Evolutionary conservation across 179 eudicot species (phyloP), one percentile per base, ranked within the genome.

Genomic region (Gypsophila paniculata): DNA sequence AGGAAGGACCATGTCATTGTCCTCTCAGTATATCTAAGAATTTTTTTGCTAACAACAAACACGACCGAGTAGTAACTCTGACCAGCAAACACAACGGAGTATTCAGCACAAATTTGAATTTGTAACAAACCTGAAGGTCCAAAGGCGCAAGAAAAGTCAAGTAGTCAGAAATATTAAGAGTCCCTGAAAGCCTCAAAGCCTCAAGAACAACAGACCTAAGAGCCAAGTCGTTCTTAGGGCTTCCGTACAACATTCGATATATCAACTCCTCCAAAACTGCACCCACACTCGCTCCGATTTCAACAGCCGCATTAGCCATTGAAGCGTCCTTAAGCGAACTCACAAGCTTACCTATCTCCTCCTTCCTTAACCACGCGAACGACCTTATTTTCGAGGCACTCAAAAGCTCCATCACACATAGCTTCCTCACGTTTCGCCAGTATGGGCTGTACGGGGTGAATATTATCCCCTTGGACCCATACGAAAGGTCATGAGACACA

Each of bases 241-340:
- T 70, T 39, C 73, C 73, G 22, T 70, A 70, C 64, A 70, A 70
- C 73, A 70, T 70, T 58, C 65, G 57, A 58, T 70, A 70, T 21
- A 58, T 70, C 73, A 70, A 70, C 52, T 70, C 73, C 48, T 70
- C 73, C 17, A 70, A 42, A 4, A 70, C 73, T 4, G 21, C 61
- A 19, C 52, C 65, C 10, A 70, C 65, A 55, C 48, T 70, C 17
- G 22, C 44, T 21, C 73, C 73, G 38, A 70, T 23, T 21, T 70
- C 73, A 1, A 70, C 54, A 5, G 65, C 52, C 3, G 21, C 5
- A 57, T 70, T 70, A 23, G 53, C 73, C 65, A 12, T 21, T 2
- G 73, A 48, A 14, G 65, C 63, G 1, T 13, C 10, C 49, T 70
- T 70, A 38, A 70, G 26, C 0, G 65, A 57, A 17, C 26, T 5